A percentile compares a stretch with the other conserved stretches of the same genome.
Conservation (phyloP, 2,329 filamentous ascomycete genomes). For the Aspergillus sp. region DNA sequence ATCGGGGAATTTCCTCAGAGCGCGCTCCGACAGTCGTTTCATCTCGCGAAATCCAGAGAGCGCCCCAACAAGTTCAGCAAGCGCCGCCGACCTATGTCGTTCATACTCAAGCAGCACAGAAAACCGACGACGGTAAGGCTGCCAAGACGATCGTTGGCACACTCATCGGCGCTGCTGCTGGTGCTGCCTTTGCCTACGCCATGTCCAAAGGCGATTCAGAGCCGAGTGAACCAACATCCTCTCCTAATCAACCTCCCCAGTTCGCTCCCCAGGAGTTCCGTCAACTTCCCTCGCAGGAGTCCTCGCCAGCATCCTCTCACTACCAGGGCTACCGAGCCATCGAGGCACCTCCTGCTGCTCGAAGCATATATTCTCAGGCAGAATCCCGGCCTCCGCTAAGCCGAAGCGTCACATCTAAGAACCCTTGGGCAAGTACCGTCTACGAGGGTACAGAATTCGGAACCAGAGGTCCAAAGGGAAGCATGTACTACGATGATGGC, state of each 20-base stretch:
- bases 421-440: constrained; percentile 41
- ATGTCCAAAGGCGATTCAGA: constrained; percentile 62
- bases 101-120: constrained; percentile 27
- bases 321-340: constrained; percentile 32
- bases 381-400: constrained; percentile 32
- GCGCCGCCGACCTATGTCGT: constrained; percentile 26
- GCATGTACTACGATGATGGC: constrained; percentile 27
- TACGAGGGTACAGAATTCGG: constrained; percentile 41
- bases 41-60: constrained; percentile 22
- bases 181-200: constrained; percentile 73
- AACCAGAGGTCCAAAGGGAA: constrained; percentile 15
- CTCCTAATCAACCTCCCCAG: constrained; percentile 19
- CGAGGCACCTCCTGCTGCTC: constrained; percentile 28
- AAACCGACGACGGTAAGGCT: constrained; percentile 40
- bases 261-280: constrained; percentile 22
- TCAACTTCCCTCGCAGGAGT: constrained; percentile 19
- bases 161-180: constrained; percentile 75
- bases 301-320: constrained; percentile 24
- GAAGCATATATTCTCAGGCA: constrained; percentile 29
- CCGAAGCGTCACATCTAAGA: constrained; percentile 40
- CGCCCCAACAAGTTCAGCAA: constrained; percentile 15
- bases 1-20: constrained; percentile 21
- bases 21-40: constrained; percentile 17
- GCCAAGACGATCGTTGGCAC: constrained; percentile 70
- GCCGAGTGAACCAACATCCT: constrained; percentile 22